Evolutionary conservation across 2,329 filamentous ascomycete genomes (phyloP), one percentile per base, ranked within the genome.

Genomic region (Raffaelea albimanens): DNA sequence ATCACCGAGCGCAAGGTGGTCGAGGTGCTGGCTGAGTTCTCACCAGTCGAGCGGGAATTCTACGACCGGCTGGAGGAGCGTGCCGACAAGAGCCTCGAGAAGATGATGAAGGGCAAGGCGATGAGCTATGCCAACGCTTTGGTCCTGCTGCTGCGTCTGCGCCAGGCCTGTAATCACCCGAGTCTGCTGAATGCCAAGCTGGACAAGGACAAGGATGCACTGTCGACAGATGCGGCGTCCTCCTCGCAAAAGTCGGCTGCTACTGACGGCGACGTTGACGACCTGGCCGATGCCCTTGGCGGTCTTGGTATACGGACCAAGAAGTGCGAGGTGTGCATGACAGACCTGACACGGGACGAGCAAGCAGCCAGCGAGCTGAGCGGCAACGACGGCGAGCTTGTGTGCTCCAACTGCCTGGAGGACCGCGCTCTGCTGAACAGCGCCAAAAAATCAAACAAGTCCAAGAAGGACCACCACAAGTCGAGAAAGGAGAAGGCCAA

Each of bases 141-240:
- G 59, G 90, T 95, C 13, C 70, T 98, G 51, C 77, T 98, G n/a
- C 70, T 98, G 48, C 83, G 93, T 36, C 72, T 98, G 51, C 78
- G 93, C 50, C 93, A 98, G 63, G 87, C 89, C 19, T 98, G 93
- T 64, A 95, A 98, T 59, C 93, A 98, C 61, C 89, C 90, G 0
- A 83, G 88, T 55, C 73, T 98, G 41, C 84, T 95, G 13, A 87
- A 87, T 54, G 83, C 83, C 53, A 91, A 94, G 59, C 72, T 96
- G 49, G 83, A 83, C 47, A 87, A 87, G 54, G 93, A 98, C 61
- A 88, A 84, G 57, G 93, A 97, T 58, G 87, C 87, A 2, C 68
- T 95, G 47, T 75, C 81, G 1, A 83, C 81, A 1, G 85, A 78
- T 51, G 67, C 70, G 5, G 71, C 43, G 19, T 39, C 67, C 31